Percentiles rank a stretch among this genome's conserved stretches.
Evolutionary conservation across 225 moss, liverwort and hornwort genomes (phyloP).

Genomic region (Neckera pumila): DNA sequence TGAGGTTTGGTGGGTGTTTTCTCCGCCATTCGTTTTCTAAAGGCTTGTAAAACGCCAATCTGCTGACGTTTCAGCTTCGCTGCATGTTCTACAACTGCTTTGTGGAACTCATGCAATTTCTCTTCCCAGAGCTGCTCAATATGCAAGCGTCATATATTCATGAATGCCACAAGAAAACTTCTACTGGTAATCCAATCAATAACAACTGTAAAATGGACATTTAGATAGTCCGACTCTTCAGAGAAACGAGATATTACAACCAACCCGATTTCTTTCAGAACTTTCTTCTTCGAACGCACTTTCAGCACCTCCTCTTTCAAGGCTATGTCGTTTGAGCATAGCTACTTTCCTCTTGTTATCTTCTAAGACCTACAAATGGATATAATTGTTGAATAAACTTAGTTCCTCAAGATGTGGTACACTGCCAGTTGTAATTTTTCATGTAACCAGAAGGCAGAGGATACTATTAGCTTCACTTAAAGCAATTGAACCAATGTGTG

Average conservation of each 20-base stretch:
- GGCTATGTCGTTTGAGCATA: slow-evolving; percentile 67
- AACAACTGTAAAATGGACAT: neutral
- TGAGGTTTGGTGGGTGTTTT: slow-evolving; percentile 86
- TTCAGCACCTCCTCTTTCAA: slow-evolving; percentile 52
- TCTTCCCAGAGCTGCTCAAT: slow-evolving; percentile 77
- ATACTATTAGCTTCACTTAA: neutral
- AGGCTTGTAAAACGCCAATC: slow-evolving; percentile 82
- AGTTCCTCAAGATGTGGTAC: neutral
- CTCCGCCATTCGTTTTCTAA: slow-evolving; percentile 70
- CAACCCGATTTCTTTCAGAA: slow-evolving; percentile 59
- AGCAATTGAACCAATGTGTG: neutral
- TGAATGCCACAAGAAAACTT: neutral
- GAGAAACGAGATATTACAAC: neutral
- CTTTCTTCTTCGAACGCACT: slow-evolving; percentile 53
- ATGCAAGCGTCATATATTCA: neutral
- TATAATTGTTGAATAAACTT: neutral
- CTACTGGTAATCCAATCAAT: neutral
- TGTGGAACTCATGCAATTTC: slow-evolving; percentile 85
- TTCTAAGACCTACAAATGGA: slow-evolving; percentile 54
- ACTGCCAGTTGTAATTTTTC: neutral
- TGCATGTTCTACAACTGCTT: slow-evolving; percentile 92
- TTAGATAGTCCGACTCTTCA: neutral
- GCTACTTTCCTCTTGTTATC: slow-evolving; percentile 76
- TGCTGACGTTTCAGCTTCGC: slow-evolving; percentile 86
- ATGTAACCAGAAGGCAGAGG: neutral